These are phyloP conservation scores for Neurospora sp. DNA, from an alignment of 2,329 filamentous ascomycete species.

Conservation along the genomic window DNA sequence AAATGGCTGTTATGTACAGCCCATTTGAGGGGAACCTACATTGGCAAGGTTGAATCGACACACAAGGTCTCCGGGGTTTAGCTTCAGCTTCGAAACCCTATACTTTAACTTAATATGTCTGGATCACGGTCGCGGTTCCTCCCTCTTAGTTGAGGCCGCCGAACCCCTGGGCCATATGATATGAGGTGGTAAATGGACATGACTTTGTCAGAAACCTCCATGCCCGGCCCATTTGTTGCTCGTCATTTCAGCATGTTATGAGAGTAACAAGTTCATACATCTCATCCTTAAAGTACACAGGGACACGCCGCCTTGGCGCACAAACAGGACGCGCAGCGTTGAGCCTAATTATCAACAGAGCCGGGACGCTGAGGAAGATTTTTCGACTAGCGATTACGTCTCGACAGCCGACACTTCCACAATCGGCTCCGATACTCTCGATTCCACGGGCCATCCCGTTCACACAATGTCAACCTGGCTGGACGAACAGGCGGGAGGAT, in stretches of 20 bases:
- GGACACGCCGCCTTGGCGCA: accelerated
- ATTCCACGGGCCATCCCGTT: not conserved
- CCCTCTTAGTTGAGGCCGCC: not conserved
- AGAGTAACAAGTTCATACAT: no score
- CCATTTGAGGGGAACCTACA: not conserved
- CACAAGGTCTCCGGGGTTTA: not conserved
- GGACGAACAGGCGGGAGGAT: not conserved
- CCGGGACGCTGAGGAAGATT: no score
- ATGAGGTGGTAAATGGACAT: not conserved
- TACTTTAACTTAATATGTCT: not conserved
- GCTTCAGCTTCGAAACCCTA: not conserved
- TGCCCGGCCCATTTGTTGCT: no score
- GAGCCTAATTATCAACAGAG: no score
- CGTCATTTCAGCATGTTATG: no score
- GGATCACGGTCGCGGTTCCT: not conserved
- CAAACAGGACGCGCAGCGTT: not conserved
- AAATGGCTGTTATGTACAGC: not conserved
- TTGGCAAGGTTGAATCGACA: not conserved
- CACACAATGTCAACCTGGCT: not conserved
- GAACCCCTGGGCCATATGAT: not conserved
- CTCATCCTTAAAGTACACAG: not conserved
- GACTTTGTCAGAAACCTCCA: accelerated
- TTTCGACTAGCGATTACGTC: not conserved
- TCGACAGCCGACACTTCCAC: not conserved
- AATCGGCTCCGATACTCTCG: not conserved